These are phyloP conservation scores for Boletus fagicola DNA, from an alignment of 768 basidiomycete species.

Conservation along the genomic window DNA sequence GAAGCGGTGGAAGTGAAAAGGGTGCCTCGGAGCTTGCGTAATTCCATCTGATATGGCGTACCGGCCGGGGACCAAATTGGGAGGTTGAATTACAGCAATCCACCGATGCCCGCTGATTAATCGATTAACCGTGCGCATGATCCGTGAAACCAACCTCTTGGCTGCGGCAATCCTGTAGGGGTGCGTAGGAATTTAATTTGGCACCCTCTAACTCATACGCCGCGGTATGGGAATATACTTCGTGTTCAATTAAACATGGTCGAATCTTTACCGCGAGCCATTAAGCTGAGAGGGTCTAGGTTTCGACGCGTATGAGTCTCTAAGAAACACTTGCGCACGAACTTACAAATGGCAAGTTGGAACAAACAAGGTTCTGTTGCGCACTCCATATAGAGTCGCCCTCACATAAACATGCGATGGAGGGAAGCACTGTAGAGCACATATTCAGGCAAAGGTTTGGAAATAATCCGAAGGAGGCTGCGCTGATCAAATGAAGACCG, in stretches of 20 bases:
- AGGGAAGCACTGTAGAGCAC: not conserved
- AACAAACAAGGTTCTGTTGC: too few relatives aligned
- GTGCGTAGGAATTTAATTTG: too few relatives aligned
- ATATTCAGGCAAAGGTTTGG: not conserved
- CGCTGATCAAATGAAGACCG: not conserved
- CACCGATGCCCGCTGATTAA: not conserved
- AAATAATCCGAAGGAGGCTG: slow-evolving; percentile 1
- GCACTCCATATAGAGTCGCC: not conserved
- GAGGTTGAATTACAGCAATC: too few relatives aligned
- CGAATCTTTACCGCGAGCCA: not conserved
- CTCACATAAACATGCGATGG: not conserved
- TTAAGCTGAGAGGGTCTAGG: not conserved
- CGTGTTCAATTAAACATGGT: not conserved
- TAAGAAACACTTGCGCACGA: not conserved
- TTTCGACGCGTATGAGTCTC: not conserved
- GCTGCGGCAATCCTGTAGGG: too few relatives aligned
- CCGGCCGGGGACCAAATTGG: too few relatives aligned
- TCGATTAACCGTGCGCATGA: not conserved
- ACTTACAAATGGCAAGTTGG: too few relatives aligned
- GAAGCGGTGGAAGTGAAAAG: too few relatives aligned
- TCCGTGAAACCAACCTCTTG: not conserved
- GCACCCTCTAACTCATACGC: not conserved
- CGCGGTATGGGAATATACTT: not conserved
- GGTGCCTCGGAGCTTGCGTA: too few relatives aligned
- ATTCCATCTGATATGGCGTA: too few relatives aligned